Evolutionary conservation across 1,284 basidiomycete genomes (phyloP).

Genomic region (Rhodotorula sp.): DNA sequence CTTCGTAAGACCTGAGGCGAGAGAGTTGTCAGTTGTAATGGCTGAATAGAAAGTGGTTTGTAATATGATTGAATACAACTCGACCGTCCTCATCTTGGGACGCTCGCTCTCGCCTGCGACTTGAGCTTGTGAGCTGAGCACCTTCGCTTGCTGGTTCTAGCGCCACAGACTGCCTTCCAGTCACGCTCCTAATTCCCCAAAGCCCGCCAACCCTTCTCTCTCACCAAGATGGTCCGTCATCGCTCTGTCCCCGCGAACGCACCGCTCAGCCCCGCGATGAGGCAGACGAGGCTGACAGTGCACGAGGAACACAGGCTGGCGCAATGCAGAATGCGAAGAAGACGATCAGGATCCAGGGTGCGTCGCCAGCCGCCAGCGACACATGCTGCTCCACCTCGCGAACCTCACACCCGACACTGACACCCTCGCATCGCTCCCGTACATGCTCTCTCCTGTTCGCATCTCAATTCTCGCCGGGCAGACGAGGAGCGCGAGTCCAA

Average conservation of each 20-base stretch:
- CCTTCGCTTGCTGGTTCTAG: background rate
- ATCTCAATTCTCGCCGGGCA: slow-evolving; percentile 11
- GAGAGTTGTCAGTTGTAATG: too few relatives aligned
- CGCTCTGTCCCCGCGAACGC: background rate
- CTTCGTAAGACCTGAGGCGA: too few relatives aligned
- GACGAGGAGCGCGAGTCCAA: slow-evolving; percentile 86
- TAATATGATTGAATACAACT: too few relatives aligned
- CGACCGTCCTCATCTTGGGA: too few relatives aligned
- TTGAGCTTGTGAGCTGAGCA: background rate
- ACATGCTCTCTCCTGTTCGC: background rate
- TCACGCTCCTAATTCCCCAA: background rate
- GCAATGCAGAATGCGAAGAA: slow-evolving; percentile 85
- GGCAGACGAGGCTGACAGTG: background rate
- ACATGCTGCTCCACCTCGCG: background rate
- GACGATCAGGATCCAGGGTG: slow-evolving; percentile 65
- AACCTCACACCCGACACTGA: background rate
- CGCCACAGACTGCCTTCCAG: background rate
- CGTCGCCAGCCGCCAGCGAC: slow-evolving; percentile 14
- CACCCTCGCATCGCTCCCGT: too few relatives aligned
- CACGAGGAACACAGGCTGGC: slow-evolving; percentile 58
- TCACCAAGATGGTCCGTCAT: slow-evolving; percentile 14
- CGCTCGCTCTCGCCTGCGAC: background rate
- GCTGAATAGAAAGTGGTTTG: too few relatives aligned
- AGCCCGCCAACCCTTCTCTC: background rate
- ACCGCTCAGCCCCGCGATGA: background rate